Conservation (phyloP, 306 rosid species). For the Rosa lucieae region DNA sequence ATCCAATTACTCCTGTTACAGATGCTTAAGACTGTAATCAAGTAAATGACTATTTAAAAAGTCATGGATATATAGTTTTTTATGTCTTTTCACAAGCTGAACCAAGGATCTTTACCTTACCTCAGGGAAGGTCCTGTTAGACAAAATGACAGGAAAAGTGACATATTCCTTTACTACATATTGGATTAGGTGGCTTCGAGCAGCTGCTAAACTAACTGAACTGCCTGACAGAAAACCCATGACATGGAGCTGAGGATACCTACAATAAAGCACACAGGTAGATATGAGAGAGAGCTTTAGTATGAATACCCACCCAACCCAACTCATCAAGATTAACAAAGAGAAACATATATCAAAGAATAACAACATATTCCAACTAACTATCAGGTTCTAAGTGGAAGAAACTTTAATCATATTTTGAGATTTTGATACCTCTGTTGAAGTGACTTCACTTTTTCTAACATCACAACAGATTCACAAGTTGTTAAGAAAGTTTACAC, state of each 20-base stretch:
- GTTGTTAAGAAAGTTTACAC: constrained; percentile 27
- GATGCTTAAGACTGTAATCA: constrained; percentile 7
- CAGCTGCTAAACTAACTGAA: constrained; percentile 30
- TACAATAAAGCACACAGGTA: constrained; percentile 26
- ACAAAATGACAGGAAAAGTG: constrained; percentile 72
- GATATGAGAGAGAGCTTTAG: constrained; percentile 9
- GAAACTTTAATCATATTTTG: too few species aligned
- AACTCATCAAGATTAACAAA: constrained; percentile 9
- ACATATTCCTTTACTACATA: constrained; percentile 59
- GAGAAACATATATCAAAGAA: too few species aligned
- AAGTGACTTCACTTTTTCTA: too few species aligned
- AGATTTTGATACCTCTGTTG: too few species aligned
- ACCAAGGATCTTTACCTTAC: constrained; percentile 50
- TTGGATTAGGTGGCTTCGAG: constrained; percentile 38
- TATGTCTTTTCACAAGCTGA: constrained; percentile 23
- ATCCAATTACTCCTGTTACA: neutral
- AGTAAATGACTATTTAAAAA: neutral
- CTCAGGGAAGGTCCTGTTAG: constrained; percentile 61
- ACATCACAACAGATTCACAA: constrained; percentile 24
- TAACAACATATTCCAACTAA: too few species aligned
- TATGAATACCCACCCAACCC: neutral
- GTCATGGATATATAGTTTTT: constrained; percentile 5
- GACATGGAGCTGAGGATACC: constrained; percentile 69
- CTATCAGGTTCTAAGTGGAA: too few species aligned
- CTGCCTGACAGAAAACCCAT: constrained; percentile 54